These are phyloP conservation scores for Wickerhamomyces alni DNA, from an alignment of 805 yeast genomes.

Conservation along the genomic window DNA sequence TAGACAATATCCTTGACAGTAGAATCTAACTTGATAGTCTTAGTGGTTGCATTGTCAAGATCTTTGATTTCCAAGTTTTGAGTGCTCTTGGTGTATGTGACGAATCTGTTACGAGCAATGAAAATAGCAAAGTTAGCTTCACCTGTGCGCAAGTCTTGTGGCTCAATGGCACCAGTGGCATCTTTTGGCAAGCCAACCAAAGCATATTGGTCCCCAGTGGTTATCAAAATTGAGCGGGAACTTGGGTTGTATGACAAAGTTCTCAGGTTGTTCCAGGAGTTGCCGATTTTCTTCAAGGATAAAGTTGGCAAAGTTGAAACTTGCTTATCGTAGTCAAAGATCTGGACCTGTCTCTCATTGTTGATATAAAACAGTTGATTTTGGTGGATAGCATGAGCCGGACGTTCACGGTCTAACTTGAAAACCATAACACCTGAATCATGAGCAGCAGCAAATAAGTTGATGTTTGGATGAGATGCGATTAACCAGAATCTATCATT, in stretches of 20 bases:
- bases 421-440: constrained; percentile 98
- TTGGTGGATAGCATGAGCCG: constrained; percentile 73
- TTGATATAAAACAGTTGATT: constrained; percentile 73
- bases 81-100: constrained; percentile 59
- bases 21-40: constrained; percentile 64
- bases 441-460: constrained; percentile 93
- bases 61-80: constrained; percentile 79
- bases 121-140: constrained; percentile 82
- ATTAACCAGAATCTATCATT: constrained; percentile 92
- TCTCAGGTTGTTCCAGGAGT: constrained; percentile 80
- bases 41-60: constrained; percentile 74
- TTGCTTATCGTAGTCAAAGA: constrained; percentile 61
- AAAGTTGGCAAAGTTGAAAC: constrained; percentile 71
- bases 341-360: constrained; percentile 80
- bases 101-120: constrained; percentile 92
- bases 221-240: constrained; percentile 79
- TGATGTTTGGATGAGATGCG: constrained; percentile 83
- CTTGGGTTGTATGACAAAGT: constrained; percentile 87
- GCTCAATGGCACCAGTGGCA: constrained; percentile 90
- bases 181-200: constrained; percentile 77
- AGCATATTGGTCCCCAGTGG: constrained; percentile 72
- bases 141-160: constrained; percentile 73
- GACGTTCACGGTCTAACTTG: constrained; percentile 95
- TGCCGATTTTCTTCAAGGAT: constrained; percentile 79
- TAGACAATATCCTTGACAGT: constrained; percentile 65